Conservation (phyloP, 306 rosid genomes). For the Prunus persica region Prunus_persica_NCBIv2 NC_034013.1:11794001-11794500, state of each 20-base stretch:
- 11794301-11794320: not conserved
- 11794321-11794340: not conserved
- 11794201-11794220: rapidly evolving
- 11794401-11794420: conserved; percentile 5
- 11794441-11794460: conserved; percentile 14
- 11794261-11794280: rapidly evolving
- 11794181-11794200: no score
- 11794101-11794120: not conserved
- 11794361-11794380: not conserved
- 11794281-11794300: no score
- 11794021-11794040: not conserved
- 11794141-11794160: not conserved
- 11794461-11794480: conserved; percentile 5
- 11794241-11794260: no score
- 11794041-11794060: not conserved
- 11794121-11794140: not conserved
- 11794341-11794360: not conserved
- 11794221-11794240: rapidly evolving
- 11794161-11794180: not conserved
- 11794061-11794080: no score
- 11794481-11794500: conserved; percentile 5
- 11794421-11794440: conserved; percentile 6
- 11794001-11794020: not conserved
- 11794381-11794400: not conserved
- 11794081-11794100: not conserved